Base-by-base conservation (phyloP, 495 filamentous ascomycete genomes). In the Pseudoneurospora amorphoporcata region DNA sequence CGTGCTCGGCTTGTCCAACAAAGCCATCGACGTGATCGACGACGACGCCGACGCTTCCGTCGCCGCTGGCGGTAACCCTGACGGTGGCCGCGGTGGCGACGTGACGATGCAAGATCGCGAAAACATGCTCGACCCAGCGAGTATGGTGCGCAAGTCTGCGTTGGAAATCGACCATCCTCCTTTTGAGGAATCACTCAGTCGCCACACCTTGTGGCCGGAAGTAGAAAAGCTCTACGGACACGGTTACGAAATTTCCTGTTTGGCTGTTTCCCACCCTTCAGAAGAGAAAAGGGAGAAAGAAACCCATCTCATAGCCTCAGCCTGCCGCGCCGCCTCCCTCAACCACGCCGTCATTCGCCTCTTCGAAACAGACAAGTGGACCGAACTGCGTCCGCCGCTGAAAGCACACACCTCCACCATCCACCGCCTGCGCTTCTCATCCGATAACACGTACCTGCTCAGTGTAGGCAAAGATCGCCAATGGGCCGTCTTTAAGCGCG, bases 211-310 rank as follows among this genome's bases (percentile, higher is more conserved):
- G 37, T 99, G 94, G 94, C 95, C 95, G 0, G 95, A 99, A 75
- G 89, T 88, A 47, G 95, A 98, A 79, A 99, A 99, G 81, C 88
- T 99, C 6, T 99, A 99, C 80, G 95, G 95, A 7, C 95, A 99
- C 82, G 95, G 95, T n/a, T 97, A 97, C 83, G 95, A 99, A 80
- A 95, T 99, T 47, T 96, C 94, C 29, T 90, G 92, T 10, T 88
- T 97, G 32, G 92, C 94, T n/a, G 87, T 89, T 8, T 93, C 89
- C 75, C 88, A 91, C 73, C 53, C 53, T 2, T 0, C 4, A 58
- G 4, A 14, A 53, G 9, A 4, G 29, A 3, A 61, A 23, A 23
- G 23, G 23, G 23, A 23, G 1, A 23, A 61, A 8, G 90, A 92
- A 76, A 90, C 90, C 17, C 83, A 77, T 2, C 75, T 97, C 32